These are phyloP conservation scores for Gossypium davidsonii DNA, from an alignment of 441 rosid genomes.

Conservation along the genomic window DNA sequence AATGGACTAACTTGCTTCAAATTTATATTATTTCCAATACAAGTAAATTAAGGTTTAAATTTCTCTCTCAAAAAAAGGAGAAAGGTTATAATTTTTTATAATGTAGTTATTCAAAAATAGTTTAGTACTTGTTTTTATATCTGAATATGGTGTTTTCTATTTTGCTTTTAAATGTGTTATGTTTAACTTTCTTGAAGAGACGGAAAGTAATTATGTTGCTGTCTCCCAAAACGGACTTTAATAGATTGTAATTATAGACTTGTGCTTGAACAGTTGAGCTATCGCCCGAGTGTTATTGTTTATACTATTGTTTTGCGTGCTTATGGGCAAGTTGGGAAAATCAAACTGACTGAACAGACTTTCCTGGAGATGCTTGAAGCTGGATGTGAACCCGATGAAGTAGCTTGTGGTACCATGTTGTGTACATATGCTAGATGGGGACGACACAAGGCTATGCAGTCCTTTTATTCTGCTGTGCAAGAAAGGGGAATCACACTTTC, in stretches of 20 bases:
- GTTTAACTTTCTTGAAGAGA: constrained; percentile 4
- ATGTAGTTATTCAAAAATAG: not conserved
- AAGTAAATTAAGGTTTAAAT: not conserved
- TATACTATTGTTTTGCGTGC: constrained; percentile 70
- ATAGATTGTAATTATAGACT: constrained; percentile 34
- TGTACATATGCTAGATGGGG: constrained; percentile 98
- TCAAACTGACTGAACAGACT: constrained; percentile 69
- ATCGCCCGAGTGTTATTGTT: constrained; percentile 65
- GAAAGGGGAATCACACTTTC: constrained; percentile 55
- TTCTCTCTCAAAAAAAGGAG: no score
- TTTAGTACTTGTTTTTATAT: not conserved
- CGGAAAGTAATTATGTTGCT: not conserved
- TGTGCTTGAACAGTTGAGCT: constrained; percentile 65
- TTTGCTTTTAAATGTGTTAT: not conserved
- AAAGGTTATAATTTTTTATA: not conserved
- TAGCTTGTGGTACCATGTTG: constrained; percentile 91
- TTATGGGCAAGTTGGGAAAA: constrained; percentile 87
- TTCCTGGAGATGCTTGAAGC: constrained; percentile 91
- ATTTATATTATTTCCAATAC: not conserved
- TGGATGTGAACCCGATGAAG: constrained; percentile 84
- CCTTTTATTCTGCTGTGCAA: constrained; percentile 64
- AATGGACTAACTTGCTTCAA: not conserved
- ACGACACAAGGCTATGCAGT: constrained; percentile 67
- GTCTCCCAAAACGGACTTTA: constrained; percentile 16
- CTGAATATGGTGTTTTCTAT: not conserved